Percentiles rank a stretch among this genome's conserved stretches.
Conservation (phyloP, 805 yeast species). For the Zygosaccharomyces bailii region DNA sequence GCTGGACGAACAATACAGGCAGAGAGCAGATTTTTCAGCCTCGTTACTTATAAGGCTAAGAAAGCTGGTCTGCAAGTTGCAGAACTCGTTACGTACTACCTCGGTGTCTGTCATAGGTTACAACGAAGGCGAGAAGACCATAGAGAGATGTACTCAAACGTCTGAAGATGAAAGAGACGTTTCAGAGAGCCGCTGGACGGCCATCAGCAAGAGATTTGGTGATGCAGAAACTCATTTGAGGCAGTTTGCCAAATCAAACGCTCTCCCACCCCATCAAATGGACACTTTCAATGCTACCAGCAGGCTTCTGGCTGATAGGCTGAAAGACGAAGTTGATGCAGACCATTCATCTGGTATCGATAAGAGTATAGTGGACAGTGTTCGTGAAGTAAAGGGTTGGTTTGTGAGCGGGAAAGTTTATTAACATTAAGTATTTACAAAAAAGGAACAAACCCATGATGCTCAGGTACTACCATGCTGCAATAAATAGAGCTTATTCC, state of each 20-base stretch:
- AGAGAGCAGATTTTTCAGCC: slow-evolving; percentile 38
- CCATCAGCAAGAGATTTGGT: slow-evolving; percentile 29
- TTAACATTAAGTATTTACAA: slow-evolving; percentile 7
- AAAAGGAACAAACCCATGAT: background rate
- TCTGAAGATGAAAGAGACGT: slow-evolving; percentile 21
- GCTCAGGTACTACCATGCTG: slow-evolving; percentile 4
- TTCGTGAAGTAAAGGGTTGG: slow-evolving; percentile 43
- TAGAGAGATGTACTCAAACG: slow-evolving; percentile 32
- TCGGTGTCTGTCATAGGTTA: slow-evolving; percentile 44
- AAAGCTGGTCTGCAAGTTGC: slow-evolving; percentile 28
- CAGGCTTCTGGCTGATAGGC: slow-evolving; percentile 25
- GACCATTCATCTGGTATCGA: slow-evolving; percentile 2
- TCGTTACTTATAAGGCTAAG: slow-evolving; percentile 33
- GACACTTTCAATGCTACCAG: slow-evolving; percentile 33
- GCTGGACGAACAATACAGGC: slow-evolving; percentile 38
- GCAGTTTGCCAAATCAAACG: slow-evolving; percentile 25
- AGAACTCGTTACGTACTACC: slow-evolving; percentile 31
- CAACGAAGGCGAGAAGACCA: slow-evolving; percentile 37
- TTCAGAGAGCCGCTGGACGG: slow-evolving; percentile 14
- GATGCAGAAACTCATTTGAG: slow-evolving; percentile 32
- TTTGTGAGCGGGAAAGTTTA: slow-evolving; percentile 38
- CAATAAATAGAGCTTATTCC: slow-evolving; percentile 11
- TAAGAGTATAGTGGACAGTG: slow-evolving; percentile 27
- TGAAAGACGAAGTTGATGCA: slow-evolving; percentile 18
- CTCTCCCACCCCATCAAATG: slow-evolving; percentile 16